Conservation (phyloP, 805 yeast species). For the Naumovozyma castellii region DNA sequence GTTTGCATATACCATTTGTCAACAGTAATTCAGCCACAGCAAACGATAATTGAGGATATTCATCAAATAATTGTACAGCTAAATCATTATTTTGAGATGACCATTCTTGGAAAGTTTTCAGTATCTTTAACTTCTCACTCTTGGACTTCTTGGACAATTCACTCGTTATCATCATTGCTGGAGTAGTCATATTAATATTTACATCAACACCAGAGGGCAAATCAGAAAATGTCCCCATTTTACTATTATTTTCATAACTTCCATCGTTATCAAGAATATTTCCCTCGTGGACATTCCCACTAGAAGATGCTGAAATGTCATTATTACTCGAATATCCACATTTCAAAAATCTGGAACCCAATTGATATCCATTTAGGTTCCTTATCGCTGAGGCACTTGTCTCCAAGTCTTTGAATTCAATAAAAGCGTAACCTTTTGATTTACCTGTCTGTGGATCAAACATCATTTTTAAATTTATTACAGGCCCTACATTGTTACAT, state of each 20-base stretch:
- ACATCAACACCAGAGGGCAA: constrained; percentile 47
- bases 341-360: constrained; percentile 61
- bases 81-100: constrained; percentile 45
- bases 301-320: constrained; percentile 16
- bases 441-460: constrained; percentile 85
- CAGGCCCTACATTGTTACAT: constrained; percentile 84
- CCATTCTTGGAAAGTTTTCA: constrained; percentile 40
- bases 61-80: constrained; percentile 50
- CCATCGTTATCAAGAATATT: no score
- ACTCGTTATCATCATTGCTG: constrained; percentile 32
- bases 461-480: constrained; percentile 59
- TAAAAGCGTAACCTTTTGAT: constrained; percentile 84
- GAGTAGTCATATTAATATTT: constrained; percentile 30
- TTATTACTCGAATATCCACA: constrained; percentile 65
- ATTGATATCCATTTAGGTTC: constrained; percentile 67
- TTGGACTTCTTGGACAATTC: constrained; percentile 19
- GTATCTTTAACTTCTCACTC: constrained; percentile 20
- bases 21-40: constrained; percentile 71
- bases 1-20: constrained; percentile 27
- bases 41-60: constrained; percentile 73
- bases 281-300: not conserved
- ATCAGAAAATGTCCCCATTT: no score
- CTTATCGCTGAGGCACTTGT: constrained; percentile 88
- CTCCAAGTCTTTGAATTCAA: constrained; percentile 72
- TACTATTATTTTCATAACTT: constrained; percentile 6